These are phyloP conservation scores for Salix viminalis DNA, from an alignment of 345 rosid genomes.

Conservation along the genomic window DNA sequence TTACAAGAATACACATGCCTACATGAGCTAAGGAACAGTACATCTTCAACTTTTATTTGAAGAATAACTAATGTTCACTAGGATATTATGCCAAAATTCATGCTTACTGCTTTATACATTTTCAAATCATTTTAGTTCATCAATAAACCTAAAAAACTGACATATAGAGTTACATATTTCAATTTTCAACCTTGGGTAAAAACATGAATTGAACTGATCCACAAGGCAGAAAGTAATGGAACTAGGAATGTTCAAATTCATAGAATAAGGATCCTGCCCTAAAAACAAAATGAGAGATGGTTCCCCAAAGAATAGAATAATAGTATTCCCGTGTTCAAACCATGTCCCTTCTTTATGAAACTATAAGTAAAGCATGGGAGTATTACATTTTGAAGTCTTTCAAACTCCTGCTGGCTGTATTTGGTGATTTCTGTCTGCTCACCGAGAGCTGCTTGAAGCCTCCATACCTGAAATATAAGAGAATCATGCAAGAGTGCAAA, in stretches of 20 bases:
- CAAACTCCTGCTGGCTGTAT: conserved; percentile 84
- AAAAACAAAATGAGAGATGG: background rate
- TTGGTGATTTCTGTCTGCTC: conserved; percentile 90
- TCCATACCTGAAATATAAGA: conserved; percentile 64
- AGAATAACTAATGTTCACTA: background rate
- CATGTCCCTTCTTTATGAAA: background rate
- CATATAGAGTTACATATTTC: background rate
- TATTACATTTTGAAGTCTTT: conserved; percentile 86
- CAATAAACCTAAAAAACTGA: background rate
- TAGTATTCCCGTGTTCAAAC: background rate
- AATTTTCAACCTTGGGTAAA: background rate
- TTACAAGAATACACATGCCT: too few relatives aligned
- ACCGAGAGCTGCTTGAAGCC: conserved; percentile 97
- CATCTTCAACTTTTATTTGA: background rate
- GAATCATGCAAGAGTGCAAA: background rate
- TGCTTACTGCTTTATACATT: background rate
- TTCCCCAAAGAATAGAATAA: background rate
- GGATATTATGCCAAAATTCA: background rate
- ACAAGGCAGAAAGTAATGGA: background rate
- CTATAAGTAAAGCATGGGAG: background rate
- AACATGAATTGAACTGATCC: background rate
- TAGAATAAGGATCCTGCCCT: background rate
- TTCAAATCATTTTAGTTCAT: background rate
- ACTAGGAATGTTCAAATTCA: background rate
- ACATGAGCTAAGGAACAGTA: background rate